A percentile compares a stretch with the other conserved stretches of the same genome.
These are phyloP conservation scores for Trametes versicolor DNA, from an alignment of 1,284 basidiomycete genomes.

Conservation along the genomic window DNA sequence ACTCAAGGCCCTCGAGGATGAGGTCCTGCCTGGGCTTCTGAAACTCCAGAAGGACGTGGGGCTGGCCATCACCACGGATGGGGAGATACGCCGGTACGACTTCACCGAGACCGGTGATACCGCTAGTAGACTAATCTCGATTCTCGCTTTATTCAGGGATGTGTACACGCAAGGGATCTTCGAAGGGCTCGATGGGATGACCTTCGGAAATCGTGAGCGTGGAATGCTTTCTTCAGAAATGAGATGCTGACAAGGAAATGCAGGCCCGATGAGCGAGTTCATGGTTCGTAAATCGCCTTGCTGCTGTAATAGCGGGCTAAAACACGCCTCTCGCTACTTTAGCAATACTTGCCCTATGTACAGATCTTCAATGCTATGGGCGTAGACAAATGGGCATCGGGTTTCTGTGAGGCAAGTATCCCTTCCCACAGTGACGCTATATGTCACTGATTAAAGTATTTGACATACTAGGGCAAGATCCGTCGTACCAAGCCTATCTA, in stretches of 20 bases:
- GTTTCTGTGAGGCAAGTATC: slow-evolving; percentile 57
- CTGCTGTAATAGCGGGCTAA: neutral
- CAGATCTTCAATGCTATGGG: slow-evolving; percentile 52
- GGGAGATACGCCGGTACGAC: slow-evolving; percentile 51
- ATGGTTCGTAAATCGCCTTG: slow-evolving; percentile 14
- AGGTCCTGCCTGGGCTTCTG: slow-evolving; percentile 46
- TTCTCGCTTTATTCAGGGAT: slow-evolving; percentile 45
- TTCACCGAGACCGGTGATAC: neutral
- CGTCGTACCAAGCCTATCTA: slow-evolving; percentile 68
- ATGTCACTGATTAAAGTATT: neutral
- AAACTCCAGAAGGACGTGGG: slow-evolving; percentile 51
- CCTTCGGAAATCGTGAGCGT: slow-evolving; percentile 58
- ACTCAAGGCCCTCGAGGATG: slow-evolving; percentile 51
- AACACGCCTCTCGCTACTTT: neutral
- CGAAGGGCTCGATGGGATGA: slow-evolving; percentile 70
- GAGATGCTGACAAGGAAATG: slow-evolving; percentile 5
- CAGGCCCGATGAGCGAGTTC: slow-evolving; percentile 28
- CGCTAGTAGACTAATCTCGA: neutral
- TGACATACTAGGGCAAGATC: slow-evolving; percentile 61
- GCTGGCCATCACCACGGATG: slow-evolving; percentile 58
- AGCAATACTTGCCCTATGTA: slow-evolving; percentile 62
- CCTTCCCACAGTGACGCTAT: neutral
- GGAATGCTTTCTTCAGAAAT: slow-evolving; percentile 9
- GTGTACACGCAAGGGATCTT: slow-evolving; percentile 68
- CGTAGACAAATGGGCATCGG: slow-evolving; percentile 54